Evolutionary conservation across 1,284 basidiomycete species (phyloP).

Genomic region (Sporisorium exsertum): DNA sequence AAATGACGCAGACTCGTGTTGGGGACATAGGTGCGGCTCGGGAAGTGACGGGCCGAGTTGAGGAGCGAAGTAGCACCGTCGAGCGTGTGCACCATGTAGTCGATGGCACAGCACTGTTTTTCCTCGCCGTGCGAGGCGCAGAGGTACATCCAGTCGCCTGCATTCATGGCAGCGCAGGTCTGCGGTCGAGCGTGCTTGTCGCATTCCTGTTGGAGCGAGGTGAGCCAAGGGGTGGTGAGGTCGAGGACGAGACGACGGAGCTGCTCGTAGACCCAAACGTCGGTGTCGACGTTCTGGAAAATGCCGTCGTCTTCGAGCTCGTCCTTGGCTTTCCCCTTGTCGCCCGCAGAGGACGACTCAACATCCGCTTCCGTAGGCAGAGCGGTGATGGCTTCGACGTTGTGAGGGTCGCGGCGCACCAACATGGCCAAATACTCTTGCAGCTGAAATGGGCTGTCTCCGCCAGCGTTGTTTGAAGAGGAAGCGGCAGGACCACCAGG

Average conservation of each 20-base stretch:
- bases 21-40: constrained; percentile 73
- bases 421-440: constrained; percentile 93
- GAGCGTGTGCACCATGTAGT: constrained; percentile 94
- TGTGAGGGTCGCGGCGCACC: constrained; percentile 85
- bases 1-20: constrained; percentile 85
- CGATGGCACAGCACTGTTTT: constrained; percentile 85
- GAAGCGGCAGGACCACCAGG: constrained; percentile 9
- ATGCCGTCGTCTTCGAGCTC: constrained; percentile 23
- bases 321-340: constrained; percentile 67
- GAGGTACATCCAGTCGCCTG: constrained; percentile 94
- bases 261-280: constrained; percentile 93
- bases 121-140: constrained; percentile 83
- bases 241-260: constrained; percentile 90
- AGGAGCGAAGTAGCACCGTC: constrained; percentile 93
- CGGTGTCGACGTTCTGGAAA: constrained; percentile 73
- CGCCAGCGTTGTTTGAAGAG: constrained; percentile 9
- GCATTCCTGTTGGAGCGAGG: constrained; percentile 85
- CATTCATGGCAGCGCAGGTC: constrained; percentile 95
- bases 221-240: constrained; percentile 87
- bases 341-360: constrained; percentile 41
- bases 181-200: constrained; percentile 33
- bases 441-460: constrained; percentile 89
- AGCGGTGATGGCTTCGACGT: constrained; percentile 83
- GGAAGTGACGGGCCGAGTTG: constrained; percentile 90
- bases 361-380: constrained; percentile 69